These are phyloP conservation scores for Schizothecium vesticola DNA, from an alignment of 495 filamentous ascomycete species.

Conservation along the genomic window DNA sequence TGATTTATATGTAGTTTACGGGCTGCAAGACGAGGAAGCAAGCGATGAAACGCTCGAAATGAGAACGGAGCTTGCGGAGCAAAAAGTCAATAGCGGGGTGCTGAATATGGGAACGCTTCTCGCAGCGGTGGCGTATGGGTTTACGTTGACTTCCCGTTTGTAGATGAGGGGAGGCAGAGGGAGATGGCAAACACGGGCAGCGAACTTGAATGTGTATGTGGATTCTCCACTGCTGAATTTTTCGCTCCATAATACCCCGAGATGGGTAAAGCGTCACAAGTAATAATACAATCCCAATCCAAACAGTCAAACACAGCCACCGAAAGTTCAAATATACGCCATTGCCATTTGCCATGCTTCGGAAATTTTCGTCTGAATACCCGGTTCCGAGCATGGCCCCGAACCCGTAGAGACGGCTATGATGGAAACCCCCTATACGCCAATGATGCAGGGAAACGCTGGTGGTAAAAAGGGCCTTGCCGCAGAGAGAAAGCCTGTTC, in stretches of 20 bases:
- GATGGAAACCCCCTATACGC: background rate
- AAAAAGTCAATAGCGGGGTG: slow-evolving; percentile 39
- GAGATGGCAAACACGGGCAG: background rate
- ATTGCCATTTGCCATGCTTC: background rate
- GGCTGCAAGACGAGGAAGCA: too few species aligned
- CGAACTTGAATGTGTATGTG: background rate
- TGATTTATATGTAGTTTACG: too few species aligned
- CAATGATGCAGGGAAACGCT: background rate
- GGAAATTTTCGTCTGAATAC: background rate
- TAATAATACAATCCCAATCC: background rate
- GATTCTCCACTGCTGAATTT: background rate
- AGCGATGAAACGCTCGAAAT: background rate
- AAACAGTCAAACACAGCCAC: background rate
- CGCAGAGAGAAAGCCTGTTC: background rate
- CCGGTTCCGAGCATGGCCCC: background rate
- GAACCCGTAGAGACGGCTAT: background rate
- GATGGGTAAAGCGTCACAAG: background rate
- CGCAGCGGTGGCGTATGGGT: slow-evolving; percentile 66
- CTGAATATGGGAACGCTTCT: slow-evolving; percentile 66
- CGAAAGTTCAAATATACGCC: background rate
- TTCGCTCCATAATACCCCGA: background rate
- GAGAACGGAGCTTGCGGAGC: background rate
- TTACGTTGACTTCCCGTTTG: slow-evolving; percentile 57
- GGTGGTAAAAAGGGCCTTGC: background rate
- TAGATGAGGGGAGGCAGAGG: slow-evolving; percentile 8